Base-by-base conservation (phyloP, 768 basidiomycete genomes). In the Tylopilus vinaceipallidus region DNA sequence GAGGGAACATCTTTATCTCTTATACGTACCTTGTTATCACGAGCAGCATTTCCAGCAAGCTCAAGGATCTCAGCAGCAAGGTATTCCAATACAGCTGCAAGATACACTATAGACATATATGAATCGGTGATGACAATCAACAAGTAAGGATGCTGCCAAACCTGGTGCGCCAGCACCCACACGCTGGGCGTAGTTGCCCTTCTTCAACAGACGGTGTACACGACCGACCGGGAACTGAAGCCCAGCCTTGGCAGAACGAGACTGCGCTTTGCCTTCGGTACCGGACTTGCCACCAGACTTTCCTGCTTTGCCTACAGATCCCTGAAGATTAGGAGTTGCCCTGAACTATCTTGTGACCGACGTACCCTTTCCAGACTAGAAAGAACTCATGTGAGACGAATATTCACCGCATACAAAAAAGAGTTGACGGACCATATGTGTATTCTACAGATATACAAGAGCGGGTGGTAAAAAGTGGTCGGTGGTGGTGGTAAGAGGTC, bases 1-100 rank as follows among this genome's bases (percentile, higher is more conserved):
- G 12, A 32, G 19, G 14, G 6, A 22, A 13, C 6, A 3, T n/a
- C 22, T 22, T 37, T 29, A 13, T 7, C 4, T 9, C 0, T 16
- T 19, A 43, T 13, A 32, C 56, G 40, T 19, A 65, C 67, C 66
- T 68, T 67, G 61, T 67, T 67, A 45, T 67, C 66, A 50, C 66
- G 67, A 19, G 66, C 89, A 14, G 89, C 88, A 59, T 89, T 88
- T 34, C 92, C 92, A 54, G 92, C 92, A 32, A 95, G 78, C 69
- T 95, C 92, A 56, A 95, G 85, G 68, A 95, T 93, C 71, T 95
- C 92, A 39, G 92, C 92, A 52, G 91, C 87, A 53, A 95, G 84
- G 67, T 95, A 91, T 72, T 93, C 92, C 49, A 94, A 83, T 53
- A 93, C 91, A 17, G 90, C 90, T 30, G 91, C 91, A 47, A 93